Conservation (phyloP, 2,329 filamentous ascomycete species). For the Balansia obtecta region DNA sequence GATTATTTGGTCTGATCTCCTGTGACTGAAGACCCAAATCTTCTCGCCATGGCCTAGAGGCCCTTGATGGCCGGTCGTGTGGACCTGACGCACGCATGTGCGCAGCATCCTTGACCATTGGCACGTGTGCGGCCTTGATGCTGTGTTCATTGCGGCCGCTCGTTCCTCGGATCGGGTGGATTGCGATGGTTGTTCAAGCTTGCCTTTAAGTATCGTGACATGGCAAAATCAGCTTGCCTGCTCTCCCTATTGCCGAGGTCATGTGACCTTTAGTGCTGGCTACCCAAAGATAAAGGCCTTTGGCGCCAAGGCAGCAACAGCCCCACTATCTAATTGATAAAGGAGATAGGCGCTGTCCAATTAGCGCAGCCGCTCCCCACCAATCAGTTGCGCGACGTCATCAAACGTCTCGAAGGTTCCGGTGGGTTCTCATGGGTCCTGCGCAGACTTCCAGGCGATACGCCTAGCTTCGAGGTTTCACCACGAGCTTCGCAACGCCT, state of each 20-base stretch:
- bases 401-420: slow-evolving; percentile 18
- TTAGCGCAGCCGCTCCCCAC: slow-evolving; percentile 13
- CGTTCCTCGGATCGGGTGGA: slow-evolving; percentile 6
- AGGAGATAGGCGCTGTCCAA: slow-evolving; percentile 14
- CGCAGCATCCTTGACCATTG: slow-evolving; percentile 30
- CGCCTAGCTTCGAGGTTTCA: slow-evolving; percentile 11
- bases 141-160: slow-evolving; percentile 24
- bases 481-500: slow-evolving; percentile 1
- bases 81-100: slow-evolving; percentile 28
- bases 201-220: background rate
- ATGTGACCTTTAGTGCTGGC: slow-evolving; percentile 11
- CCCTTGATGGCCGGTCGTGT: slow-evolving; percentile 15
- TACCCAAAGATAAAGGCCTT: too few species aligned
- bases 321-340: slow-evolving; percentile 15
- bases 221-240: slow-evolving; percentile 9
- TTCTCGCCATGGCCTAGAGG: slow-evolving; percentile 39
- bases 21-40: slow-evolving; percentile 43
- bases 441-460: slow-evolving; percentile 14
- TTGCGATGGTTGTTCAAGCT: background rate
- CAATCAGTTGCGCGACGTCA: slow-evolving; percentile 20
- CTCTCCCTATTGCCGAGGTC: slow-evolving; percentile 9
- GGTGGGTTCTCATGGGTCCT: slow-evolving; percentile 21
- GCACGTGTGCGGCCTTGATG: slow-evolving; percentile 22
- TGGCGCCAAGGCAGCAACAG: background rate
- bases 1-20: slow-evolving; percentile 36